Conservation (phyloP, 1,284 basidiomycete genomes). For the Porodaedalea pini region DNA sequence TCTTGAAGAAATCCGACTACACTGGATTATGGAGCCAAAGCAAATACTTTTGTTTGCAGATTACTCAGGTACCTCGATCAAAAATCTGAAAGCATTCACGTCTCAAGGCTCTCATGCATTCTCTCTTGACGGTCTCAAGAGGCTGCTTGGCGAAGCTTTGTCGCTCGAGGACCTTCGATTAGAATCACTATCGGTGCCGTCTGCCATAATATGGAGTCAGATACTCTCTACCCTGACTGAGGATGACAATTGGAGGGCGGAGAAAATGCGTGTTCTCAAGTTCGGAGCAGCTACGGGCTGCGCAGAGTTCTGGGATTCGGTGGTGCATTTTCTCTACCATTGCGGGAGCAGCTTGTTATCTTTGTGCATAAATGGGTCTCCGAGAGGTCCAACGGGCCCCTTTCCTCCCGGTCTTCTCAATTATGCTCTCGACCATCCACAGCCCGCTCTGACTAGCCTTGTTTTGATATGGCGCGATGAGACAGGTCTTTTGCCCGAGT, state of each 20-base stretch:
- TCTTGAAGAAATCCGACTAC: conserved; percentile 14
- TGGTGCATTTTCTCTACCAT: conserved; percentile 8
- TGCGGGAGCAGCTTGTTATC: conserved; percentile 4
- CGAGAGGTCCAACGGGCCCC: conserved; percentile 7
- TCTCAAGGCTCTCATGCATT: conserved; percentile 1
- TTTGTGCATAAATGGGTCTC: conserved; percentile 13
- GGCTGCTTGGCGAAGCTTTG: conserved; percentile 4
- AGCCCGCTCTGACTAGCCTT: conserved; percentile 1
- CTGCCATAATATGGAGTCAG: conserved; percentile 7
- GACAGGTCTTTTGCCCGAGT: neutral
- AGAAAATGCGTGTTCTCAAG: neutral
- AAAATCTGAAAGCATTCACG: conserved; percentile 4
- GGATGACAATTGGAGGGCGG: neutral
- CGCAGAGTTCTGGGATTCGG: conserved; percentile 13
- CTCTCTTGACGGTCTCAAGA: conserved; percentile 1
- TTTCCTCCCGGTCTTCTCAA: conserved; percentile 11
- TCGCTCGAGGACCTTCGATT: conserved; percentile 8
- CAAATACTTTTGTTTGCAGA: conserved; percentile 7
- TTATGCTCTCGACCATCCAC: neutral
- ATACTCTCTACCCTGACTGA: neutral
- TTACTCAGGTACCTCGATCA: conserved; percentile 3
- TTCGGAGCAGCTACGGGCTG: conserved; percentile 12
- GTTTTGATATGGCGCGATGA: conserved; percentile 18
- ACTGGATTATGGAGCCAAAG: conserved; percentile 11
- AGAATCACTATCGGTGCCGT: conserved; percentile 12